phyloP scores from a whole-genome alignment of 1,139 yeast species.

The Pichia sp. region DNA sequence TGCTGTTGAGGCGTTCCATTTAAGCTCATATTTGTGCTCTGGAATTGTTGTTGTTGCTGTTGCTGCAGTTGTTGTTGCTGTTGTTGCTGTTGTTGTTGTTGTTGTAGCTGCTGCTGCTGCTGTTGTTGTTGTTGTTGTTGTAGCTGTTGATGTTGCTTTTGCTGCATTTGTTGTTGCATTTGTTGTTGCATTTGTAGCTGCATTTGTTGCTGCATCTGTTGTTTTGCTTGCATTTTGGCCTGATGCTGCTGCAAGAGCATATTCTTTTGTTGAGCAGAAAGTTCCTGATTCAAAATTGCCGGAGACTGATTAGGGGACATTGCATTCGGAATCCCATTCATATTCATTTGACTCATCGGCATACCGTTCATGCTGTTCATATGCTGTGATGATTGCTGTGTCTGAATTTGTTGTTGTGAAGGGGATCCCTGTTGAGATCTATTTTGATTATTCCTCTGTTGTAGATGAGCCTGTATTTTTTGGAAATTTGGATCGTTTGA shows the following conservation, averaged over 20 bases:
- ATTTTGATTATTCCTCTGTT: constrained; percentile 6
- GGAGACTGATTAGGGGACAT: constrained; percentile 1
- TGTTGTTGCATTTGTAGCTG: constrained; percentile 8
- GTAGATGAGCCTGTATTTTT: constrained; percentile 19
- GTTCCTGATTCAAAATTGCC: constrained; percentile 2
- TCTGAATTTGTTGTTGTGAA: neutral
- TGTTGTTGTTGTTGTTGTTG: constrained; percentile 11
- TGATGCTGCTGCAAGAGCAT: constrained; percentile 3
- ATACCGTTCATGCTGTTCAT: neutral
- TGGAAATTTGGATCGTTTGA: constrained; percentile 21
- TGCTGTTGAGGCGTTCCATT: constrained; percentile 5
- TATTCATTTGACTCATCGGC: constrained; percentile 2
- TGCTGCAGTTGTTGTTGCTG: constrained; percentile 12
- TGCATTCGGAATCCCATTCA: neutral
- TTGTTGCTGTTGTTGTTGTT: constrained; percentile 15
- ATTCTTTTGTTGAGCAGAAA: constrained; percentile 1
- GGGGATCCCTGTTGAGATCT: neutral
- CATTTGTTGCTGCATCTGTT: too few relatives aligned
- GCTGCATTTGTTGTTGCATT: constrained; percentile 7
- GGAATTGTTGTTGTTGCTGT: constrained; percentile 11
- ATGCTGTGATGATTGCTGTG: constrained; percentile 1
- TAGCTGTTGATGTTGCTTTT: constrained; percentile 8
- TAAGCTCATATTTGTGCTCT: neutral
- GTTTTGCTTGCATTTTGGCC: constrained; percentile 6
- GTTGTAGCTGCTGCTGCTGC: constrained; percentile 12